These are phyloP conservation scores for Melampsora americana DNA, from an alignment of 1,284 basidiomycete genomes.

Conservation along the genomic window DNA sequence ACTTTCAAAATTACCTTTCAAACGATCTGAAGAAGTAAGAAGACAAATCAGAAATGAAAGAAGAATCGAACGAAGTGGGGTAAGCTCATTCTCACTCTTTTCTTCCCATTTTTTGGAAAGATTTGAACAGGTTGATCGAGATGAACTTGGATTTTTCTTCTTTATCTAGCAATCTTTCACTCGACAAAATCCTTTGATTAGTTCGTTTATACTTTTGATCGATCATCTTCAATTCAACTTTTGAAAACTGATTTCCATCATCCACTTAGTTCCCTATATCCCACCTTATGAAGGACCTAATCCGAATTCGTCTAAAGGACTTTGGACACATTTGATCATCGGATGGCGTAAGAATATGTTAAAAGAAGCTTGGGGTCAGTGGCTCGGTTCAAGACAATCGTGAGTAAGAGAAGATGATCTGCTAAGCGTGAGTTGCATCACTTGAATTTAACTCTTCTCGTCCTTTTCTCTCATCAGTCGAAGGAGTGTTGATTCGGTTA, in stretches of 20 bases:
- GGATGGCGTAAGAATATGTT: constrained; percentile 38
- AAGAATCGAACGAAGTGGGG: constrained; percentile 30
- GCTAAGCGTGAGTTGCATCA: too few species aligned
- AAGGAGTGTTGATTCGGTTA: constrained; percentile 33
- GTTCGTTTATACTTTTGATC: not conserved
- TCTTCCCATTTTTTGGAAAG: too few species aligned
- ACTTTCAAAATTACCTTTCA: constrained; percentile 20
- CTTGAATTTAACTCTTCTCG: not conserved
- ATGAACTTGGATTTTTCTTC: too few species aligned
- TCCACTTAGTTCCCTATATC: constrained; percentile 37
- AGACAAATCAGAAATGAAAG: constrained; percentile 31
- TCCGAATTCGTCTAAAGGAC: constrained; percentile 12
- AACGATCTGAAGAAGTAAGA: constrained; percentile 23
- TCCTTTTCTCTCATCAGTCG: too few species aligned
- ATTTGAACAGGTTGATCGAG: too few species aligned
- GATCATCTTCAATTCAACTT: not conserved
- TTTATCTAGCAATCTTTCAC: constrained; percentile 27
- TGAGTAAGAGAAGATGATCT: too few species aligned
- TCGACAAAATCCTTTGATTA: constrained; percentile 34
- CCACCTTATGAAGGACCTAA: constrained; percentile 36
- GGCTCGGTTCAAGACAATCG: constrained; percentile 42
- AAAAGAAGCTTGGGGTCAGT: constrained; percentile 40
- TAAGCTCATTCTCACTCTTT: constrained; percentile 13
- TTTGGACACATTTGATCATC: constrained; percentile 30
- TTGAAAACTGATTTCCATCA: not conserved